A percentile compares a stretch with the other conserved stretches of the same genome.
Conservation (phyloP, 2,329 filamentous ascomycete species). For the Beauveria sp. region DNA sequence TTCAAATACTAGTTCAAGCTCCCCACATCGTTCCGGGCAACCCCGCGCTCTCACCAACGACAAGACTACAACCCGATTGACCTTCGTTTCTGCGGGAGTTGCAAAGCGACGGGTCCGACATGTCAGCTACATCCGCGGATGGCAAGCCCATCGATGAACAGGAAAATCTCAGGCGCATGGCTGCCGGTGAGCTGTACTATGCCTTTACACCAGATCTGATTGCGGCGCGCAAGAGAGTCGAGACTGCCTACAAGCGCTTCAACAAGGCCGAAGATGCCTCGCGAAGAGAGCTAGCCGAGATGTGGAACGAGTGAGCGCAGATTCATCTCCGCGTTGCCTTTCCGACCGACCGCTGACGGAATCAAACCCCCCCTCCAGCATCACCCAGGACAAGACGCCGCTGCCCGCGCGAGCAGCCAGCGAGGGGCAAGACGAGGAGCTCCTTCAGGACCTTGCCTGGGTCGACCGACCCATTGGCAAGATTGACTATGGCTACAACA, state of each 20-base stretch:
- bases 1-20: no score
- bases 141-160: conserved; percentile 13
- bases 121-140: conserved; percentile 6
- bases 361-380: conserved; percentile 33
- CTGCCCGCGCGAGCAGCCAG: conserved; percentile 51
- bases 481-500: conserved; percentile 69
- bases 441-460: conserved; percentile 57
- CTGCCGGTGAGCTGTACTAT: conserved; percentile 60
- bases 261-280: conserved; percentile 53
- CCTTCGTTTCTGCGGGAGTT: no score
- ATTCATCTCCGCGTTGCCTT: neutral
- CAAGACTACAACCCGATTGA: no score
- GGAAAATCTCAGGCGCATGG: conserved; percentile 49
- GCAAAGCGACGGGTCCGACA: neutral
- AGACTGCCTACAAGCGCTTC: conserved; percentile 51
- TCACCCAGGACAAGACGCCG: conserved; percentile 53
- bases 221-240: conserved; percentile 52
- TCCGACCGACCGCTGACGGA: neutral
- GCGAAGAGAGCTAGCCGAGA: conserved; percentile 52
- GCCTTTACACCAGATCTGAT: conserved; percentile 63
- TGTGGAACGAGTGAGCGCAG: conserved; percentile 61
- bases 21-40: no score
- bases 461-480: conserved; percentile 56
- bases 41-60: no score
- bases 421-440: conserved; percentile 53